phyloP scores from a whole-genome alignment of 371 early-diverging fungal species.

The Chytridium lagenaria region DNA sequence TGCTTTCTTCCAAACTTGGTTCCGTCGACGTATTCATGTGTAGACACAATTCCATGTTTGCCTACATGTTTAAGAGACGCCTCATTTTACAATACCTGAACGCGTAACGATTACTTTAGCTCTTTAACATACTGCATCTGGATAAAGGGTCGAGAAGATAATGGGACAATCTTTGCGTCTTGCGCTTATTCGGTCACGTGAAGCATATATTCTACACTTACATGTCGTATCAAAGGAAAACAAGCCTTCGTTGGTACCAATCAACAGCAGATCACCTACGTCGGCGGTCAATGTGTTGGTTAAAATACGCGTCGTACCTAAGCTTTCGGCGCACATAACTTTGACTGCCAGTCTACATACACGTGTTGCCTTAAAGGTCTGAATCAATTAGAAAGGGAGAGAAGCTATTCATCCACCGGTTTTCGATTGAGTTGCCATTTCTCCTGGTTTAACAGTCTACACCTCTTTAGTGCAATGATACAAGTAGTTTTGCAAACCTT shows the following conservation, averaged over 20 bases:
- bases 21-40: constrained; percentile 47
- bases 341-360: constrained; percentile 54
- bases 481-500: too few relatives aligned
- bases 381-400: constrained; percentile 11
- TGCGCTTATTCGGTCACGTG: constrained; percentile 5
- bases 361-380: constrained; percentile 54
- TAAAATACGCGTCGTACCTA: constrained; percentile 36
- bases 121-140: constrained; percentile 54
- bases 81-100: constrained; percentile 43
- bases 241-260: constrained; percentile 61
- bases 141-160: constrained; percentile 54
- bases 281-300: not conserved
- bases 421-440: too few relatives aligned
- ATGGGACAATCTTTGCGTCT: constrained; percentile 46
- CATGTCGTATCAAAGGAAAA: constrained; percentile 52
- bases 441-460: too few relatives aligned
- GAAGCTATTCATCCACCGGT: not conserved
- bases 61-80: constrained; percentile 29
- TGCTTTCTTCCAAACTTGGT: constrained; percentile 38
- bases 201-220: constrained; percentile 13
- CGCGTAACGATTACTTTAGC: constrained; percentile 53
- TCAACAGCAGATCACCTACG: constrained; percentile 50
- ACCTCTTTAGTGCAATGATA: too few relatives aligned
- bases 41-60: constrained; percentile 54
- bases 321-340: constrained; percentile 57